Evolutionary conservation across 257 asterid genomes (phyloP).

Genomic region (Henckelia pumila): DNA sequence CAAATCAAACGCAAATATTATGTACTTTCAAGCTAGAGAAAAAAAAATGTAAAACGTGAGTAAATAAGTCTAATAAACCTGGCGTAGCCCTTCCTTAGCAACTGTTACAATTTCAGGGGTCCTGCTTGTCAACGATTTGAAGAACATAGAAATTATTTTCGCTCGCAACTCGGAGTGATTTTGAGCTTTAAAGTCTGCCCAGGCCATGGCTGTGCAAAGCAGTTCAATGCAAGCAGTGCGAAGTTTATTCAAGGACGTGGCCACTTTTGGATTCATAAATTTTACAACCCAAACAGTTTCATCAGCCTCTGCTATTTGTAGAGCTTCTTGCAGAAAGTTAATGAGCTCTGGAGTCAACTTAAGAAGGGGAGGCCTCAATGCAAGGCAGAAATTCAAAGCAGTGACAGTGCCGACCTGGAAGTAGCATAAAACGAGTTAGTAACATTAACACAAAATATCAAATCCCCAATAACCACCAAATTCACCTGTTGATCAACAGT

Average conservation of each 20-base stretch:
- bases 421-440: constrained; percentile 25
- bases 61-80: constrained; percentile 49
- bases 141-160: constrained; percentile 93
- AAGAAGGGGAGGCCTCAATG: constrained; percentile 97
- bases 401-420: constrained; percentile 94
- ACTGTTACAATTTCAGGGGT: constrained; percentile 93
- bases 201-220: constrained; percentile 98
- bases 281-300: constrained; percentile 86
- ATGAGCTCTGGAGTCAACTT: constrained; percentile 91
- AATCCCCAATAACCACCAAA: constrained; percentile 25
- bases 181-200: constrained; percentile 99
- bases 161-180: constrained; percentile 92
- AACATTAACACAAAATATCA: constrained; percentile 24
- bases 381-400: constrained; percentile 95
- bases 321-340: constrained; percentile 93
- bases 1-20: neutral
- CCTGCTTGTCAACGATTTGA: constrained; percentile 91
- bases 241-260: constrained; percentile 84
- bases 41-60: constrained; percentile 18
- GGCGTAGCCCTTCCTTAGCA: constrained; percentile 98
- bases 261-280: constrained; percentile 88
- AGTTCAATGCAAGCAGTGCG: constrained; percentile 98
- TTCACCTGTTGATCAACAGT: constrained; percentile 96
- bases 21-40: constrained; percentile 4
- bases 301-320: constrained; percentile 97